These are phyloP conservation scores for Penicillium antarcticum DNA, from an alignment of 495 filamentous ascomycete genomes.

Conservation along the genomic window DNA sequence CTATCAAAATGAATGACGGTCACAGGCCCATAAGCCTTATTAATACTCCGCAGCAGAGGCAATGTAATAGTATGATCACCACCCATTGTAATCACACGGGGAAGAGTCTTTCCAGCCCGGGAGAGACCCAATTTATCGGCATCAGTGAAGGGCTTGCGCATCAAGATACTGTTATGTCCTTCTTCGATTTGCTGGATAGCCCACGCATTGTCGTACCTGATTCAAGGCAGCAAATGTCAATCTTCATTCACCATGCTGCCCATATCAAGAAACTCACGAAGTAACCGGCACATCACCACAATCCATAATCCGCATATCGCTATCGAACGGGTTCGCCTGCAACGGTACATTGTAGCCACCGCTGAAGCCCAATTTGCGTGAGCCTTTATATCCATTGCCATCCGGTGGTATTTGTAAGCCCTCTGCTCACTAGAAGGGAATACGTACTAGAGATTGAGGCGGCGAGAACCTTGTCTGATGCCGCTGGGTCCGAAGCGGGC, in stretches of 20 bases:
- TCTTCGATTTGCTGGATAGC: conserved; percentile 73
- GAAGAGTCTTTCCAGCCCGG: conserved; percentile 54
- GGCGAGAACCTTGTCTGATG: conserved; percentile 75
- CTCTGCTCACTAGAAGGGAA: neutral
- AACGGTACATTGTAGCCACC: conserved; percentile 63
- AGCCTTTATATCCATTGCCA: conserved; percentile 33
- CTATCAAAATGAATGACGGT: conserved; percentile 72
- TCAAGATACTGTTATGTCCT: conserved; percentile 53
- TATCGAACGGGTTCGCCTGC: conserved; percentile 59
- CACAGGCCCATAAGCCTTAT: conserved; percentile 62
- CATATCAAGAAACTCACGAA: conserved; percentile 39
- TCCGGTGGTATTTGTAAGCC: neutral
- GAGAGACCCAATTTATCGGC: conserved; percentile 48
- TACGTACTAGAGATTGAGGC: conserved; percentile 65
- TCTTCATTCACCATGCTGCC: neutral
- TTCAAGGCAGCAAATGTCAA: neutral
- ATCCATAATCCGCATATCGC: conserved; percentile 66
- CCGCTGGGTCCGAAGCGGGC: conserved; percentile 80
- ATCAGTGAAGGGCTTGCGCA: conserved; percentile 47
- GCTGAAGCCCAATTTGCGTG: conserved; percentile 51
- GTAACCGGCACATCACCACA: conserved; percentile 77
- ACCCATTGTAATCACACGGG: conserved; percentile 65
- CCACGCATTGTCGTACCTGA: conserved; percentile 64
- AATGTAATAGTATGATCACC: conserved; percentile 65
- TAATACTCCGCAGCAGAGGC: conserved; percentile 61